Conservation (phyloP, 1,284 basidiomycete genomes). For the Cutaneotrichosporon sp. region DNA sequence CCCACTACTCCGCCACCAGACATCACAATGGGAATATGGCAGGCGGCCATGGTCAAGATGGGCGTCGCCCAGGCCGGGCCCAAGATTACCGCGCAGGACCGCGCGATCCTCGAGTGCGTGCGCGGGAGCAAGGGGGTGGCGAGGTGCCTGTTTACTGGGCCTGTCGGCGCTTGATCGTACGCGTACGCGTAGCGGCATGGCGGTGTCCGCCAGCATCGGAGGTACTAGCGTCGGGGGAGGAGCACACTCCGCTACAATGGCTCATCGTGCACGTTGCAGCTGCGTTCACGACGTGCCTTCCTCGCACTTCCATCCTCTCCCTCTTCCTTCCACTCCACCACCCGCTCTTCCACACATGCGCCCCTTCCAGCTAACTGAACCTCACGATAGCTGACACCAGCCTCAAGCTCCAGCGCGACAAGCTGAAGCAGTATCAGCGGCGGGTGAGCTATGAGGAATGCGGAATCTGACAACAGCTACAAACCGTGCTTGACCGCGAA, state of each 20-base stretch:
- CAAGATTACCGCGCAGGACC: slow-evolving; percentile 90
- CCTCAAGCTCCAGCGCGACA: slow-evolving; percentile 93
- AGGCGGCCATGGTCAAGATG: slow-evolving; percentile 44
- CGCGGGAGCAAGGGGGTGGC: too few relatives aligned
- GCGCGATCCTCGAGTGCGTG: slow-evolving; percentile 89
- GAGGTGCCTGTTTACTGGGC: too few relatives aligned
- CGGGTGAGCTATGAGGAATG: slow-evolving; percentile 62
- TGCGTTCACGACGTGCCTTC: neutral
- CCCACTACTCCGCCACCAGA: too few relatives aligned
- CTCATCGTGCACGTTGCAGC: too few relatives aligned
- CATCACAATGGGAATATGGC: slow-evolving; percentile 43
- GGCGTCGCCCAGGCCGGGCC: slow-evolving; percentile 69
- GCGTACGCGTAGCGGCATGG: too few relatives aligned
- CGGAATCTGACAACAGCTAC: slow-evolving; percentile 64
- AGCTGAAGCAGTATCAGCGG: slow-evolving; percentile 92
- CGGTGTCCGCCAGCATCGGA: too few relatives aligned
- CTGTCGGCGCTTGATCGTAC: too few relatives aligned
- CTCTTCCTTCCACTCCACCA: neutral
- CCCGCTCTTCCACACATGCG: neutral
- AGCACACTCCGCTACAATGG: too few relatives aligned
- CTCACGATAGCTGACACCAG: slow-evolving; percentile 56
- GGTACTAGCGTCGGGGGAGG: too few relatives aligned
- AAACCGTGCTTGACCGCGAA: slow-evolving; percentile 81
- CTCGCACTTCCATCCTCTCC: neutral
- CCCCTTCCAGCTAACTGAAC: too few relatives aligned